These are phyloP conservation scores for Pythium dissotocum DNA, from an alignment of 352 stramenopile genomes.

Conservation along the genomic window DNA sequence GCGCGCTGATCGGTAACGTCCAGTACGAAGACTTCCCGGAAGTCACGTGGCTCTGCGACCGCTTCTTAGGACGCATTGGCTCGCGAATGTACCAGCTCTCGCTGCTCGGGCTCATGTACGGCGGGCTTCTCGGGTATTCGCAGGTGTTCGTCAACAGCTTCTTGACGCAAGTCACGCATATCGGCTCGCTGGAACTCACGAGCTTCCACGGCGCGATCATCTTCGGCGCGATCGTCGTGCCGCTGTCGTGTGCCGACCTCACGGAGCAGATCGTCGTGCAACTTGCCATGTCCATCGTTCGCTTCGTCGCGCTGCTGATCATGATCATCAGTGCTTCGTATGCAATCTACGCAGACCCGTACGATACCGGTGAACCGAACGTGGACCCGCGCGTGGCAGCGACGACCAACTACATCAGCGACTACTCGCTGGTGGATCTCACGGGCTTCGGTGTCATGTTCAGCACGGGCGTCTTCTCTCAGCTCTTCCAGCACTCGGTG, in stretches of 20 bases:
- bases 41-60: conserved; percentile 77
- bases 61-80: conserved; percentile 61
- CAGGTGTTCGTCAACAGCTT: conserved; percentile 91
- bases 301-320: conserved; percentile 87
- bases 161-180: conserved; percentile 62
- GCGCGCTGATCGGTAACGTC: conserved; percentile 25
- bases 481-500: conserved; percentile 90
- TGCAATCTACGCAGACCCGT: conserved; percentile 69
- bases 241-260: conserved; percentile 85
- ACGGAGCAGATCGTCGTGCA: conserved; percentile 90
- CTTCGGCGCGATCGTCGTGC: conserved; percentile 86
- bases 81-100: conserved; percentile 83
- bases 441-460: conserved; percentile 90
- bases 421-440: conserved; percentile 65
- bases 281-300: conserved; percentile 83
- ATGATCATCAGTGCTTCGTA: conserved; percentile 85
- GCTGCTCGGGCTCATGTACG: conserved; percentile 89
- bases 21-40: conserved; percentile 71
- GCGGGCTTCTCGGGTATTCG: conserved; percentile 86
- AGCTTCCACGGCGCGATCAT: conserved; percentile 61
- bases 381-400: conserved; percentile 3
- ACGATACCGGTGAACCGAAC: conserved; percentile 44
- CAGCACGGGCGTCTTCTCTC: conserved; percentile 88
- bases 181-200: conserved; percentile 51
- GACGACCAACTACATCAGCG: conserved; percentile 48